Percentiles rank a stretch among this genome's conserved stretches.
Evolutionary conservation across 2,329 filamentous ascomycete genomes (phyloP).

Genomic region (Botrytis deweyae): DNA sequence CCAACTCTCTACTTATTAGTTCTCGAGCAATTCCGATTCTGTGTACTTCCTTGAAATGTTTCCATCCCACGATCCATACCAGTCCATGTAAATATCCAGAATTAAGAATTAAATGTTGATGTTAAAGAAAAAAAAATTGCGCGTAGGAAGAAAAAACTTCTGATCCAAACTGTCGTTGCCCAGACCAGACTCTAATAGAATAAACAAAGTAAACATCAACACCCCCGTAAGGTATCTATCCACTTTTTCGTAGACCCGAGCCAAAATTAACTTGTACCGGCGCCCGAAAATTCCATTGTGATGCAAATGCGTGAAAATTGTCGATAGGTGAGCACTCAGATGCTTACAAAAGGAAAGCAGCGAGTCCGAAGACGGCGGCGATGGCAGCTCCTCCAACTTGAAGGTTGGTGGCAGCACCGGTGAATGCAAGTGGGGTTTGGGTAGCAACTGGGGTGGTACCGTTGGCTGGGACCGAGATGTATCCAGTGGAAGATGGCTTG

Average conservation of each 20-base stretch:
- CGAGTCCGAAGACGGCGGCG: constrained; percentile 28
- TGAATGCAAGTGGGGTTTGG: constrained; percentile 22
- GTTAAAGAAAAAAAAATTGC: constrained; percentile 11
- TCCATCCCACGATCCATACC: constrained; percentile 14
- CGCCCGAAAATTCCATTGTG: constrained; percentile 28
- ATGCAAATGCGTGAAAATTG: constrained; percentile 28
- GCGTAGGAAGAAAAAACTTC: constrained; percentile 1
- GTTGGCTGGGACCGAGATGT: constrained; percentile 7
- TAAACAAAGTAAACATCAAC: constrained; percentile 23
- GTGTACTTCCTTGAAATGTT: neutral
- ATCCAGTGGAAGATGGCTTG: constrained; percentile 21
- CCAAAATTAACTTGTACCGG: constrained; percentile 20
- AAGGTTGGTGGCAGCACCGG: constrained; percentile 14
- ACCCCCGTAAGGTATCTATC: constrained; percentile 23
- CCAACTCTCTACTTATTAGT: neutral
- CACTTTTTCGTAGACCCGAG: constrained; percentile 37
- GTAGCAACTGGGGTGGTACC: constrained; percentile 22
- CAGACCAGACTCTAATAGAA: constrained; percentile 18
- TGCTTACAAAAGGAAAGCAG: constrained; percentile 39
- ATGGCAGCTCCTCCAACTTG: constrained; percentile 25
- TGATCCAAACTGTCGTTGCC: constrained; percentile 16
- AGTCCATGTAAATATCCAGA: constrained; percentile 3
- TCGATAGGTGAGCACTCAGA: constrained; percentile 18
- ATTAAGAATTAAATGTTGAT: constrained; percentile 4
- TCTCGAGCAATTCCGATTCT: neutral